These are phyloP conservation scores for Trametes pubescens DNA, from an alignment of 1,284 basidiomycete species.

Conservation along the genomic window DNA sequence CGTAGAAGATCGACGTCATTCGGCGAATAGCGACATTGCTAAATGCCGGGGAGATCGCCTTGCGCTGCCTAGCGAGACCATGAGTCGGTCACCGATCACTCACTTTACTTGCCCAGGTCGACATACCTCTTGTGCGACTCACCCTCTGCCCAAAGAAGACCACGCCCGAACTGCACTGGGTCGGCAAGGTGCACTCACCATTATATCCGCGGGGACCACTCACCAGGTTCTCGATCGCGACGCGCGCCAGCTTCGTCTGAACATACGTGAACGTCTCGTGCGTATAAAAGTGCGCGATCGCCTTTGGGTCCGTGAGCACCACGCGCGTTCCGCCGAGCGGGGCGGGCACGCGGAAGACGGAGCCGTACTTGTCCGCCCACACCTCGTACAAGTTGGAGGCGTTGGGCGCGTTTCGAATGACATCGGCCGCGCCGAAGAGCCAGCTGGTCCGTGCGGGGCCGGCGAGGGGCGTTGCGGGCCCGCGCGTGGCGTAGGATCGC, in stretches of 20 bases:
- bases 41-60: constrained; percentile 50
- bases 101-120: not conserved
- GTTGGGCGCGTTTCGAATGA: constrained; percentile 28
- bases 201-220: constrained; percentile 28
- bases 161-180: constrained; percentile 54
- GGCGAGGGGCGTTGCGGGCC: constrained; percentile 41
- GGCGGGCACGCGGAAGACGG: constrained; percentile 52
- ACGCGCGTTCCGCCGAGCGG: constrained; percentile 51
- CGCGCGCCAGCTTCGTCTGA: constrained; percentile 40
- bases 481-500: constrained; percentile 18
- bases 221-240: constrained; percentile 53
- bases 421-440: constrained; percentile 38
- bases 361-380: constrained; percentile 56
- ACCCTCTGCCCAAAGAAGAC: constrained; percentile 59
- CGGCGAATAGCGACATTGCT: constrained; percentile 50
- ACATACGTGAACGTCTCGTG: constrained; percentile 59
- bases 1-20: constrained; percentile 48
- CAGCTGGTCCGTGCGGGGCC: constrained; percentile 43
- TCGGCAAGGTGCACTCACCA: not conserved
- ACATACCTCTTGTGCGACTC: constrained; percentile 53
- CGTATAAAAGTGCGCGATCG: constrained; percentile 58
- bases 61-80: constrained; percentile 47
- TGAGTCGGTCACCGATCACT: not conserved
- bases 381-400: constrained; percentile 37
- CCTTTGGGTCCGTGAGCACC: constrained; percentile 62